Evolutionary conservation across 805 yeast genomes (phyloP), one percentile per base, ranked within the genome.

Genomic region (Cyberlindnera galapagoensis): DNA sequence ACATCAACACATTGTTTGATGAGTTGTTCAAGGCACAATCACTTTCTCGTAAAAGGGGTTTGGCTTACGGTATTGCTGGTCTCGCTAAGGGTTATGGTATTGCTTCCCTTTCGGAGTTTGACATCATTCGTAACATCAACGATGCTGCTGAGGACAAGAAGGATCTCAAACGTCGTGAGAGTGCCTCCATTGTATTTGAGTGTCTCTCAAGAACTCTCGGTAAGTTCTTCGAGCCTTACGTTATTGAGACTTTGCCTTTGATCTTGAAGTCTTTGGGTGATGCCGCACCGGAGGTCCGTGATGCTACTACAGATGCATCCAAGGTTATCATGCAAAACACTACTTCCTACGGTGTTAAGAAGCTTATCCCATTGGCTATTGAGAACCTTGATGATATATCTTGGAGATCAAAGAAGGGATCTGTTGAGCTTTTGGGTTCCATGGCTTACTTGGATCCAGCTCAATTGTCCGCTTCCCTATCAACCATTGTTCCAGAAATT

Each of bases 401-500:
- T 0, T 92, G 99, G 99, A 73, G 99, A 62, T 76, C 95, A 1
- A 92, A 92, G 62, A 85, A 87, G 60, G 98, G 97, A 4, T 84
- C 97, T 6, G 97, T 92, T 13, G 97, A 92, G 55, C 63, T 92
- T 32, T 70, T 92, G 28, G 99, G 99, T 59, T 78, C 95, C 16
- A 92, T 92, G 98, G 98, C 98, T 1, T 92, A 87, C 56, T 68
- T 92, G 40, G 96, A 90, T 51, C 98, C 98, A 4, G 71, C 92
- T 3, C 98, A 92, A 54, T 67, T 92, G 44, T 86, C 97, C 2
- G 72, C 88, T 0, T 86, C 96, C 1, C 65, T 92, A 46, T 82
- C 96, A 0, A 76, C 77, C 0, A 90, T 92, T 62, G 85, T 92
- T 39, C 99, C 99, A 2, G 95, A 90, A 53, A 87, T 92, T 60